These are phyloP conservation scores for Leptographium radiaticola DNA, from an alignment of 2,329 filamentous ascomycete species.

Conservation along the genomic window DNA sequence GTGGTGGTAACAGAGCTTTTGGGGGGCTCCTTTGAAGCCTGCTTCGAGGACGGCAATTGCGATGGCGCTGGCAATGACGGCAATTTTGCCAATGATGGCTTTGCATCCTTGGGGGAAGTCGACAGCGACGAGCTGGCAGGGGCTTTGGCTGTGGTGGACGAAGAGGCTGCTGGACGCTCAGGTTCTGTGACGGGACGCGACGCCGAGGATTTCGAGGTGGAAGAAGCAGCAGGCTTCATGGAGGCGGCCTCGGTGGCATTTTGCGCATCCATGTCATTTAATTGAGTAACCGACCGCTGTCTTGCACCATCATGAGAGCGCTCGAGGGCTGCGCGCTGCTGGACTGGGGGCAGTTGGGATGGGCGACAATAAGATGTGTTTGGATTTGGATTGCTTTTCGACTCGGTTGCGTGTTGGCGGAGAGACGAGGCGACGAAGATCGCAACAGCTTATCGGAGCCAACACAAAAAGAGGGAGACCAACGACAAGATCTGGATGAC, in stretches of 20 bases:
- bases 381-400: background rate
- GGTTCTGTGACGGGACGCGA: constrained; percentile 21
- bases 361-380: background rate
- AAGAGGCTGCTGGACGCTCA: constrained; percentile 20
- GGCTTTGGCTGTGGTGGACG: constrained; percentile 15
- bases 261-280: constrained; percentile 58
- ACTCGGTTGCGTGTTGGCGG: background rate
- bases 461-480: background rate
- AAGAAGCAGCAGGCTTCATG: constrained; percentile 44
- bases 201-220: constrained; percentile 22
- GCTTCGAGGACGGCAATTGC: background rate
- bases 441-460: background rate
- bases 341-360: background rate
- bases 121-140: constrained; percentile 6
- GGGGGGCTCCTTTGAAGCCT: background rate
- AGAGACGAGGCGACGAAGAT: background rate
- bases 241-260: constrained; percentile 51
- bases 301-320: constrained; percentile 49
- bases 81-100: background rate
- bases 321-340: constrained; percentile 20
- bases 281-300: constrained; percentile 34
- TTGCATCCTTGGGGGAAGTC: constrained; percentile 7
- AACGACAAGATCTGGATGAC: background rate
- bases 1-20: background rate
- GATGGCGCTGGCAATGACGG: constrained; percentile 1